Conservation (phyloP, 2,329 filamentous ascomycete genomes). For the Monilinia aucupariae region DNA sequence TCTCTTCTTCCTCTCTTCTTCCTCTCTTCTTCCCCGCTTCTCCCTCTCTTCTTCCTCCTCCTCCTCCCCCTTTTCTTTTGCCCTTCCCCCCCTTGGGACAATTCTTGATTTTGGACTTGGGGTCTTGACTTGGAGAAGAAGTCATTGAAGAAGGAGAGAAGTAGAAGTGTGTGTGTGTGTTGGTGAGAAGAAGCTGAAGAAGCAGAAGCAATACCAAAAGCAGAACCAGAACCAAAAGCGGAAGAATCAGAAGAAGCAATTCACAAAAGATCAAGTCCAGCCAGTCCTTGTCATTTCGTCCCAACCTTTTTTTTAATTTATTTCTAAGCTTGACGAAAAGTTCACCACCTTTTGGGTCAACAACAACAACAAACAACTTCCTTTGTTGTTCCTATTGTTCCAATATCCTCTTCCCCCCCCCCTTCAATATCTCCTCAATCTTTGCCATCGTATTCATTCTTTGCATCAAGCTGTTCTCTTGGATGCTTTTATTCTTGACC, state of each 20-base stretch:
- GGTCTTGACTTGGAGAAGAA: neutral
- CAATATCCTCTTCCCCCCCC: neutral
- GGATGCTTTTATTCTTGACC: neutral
- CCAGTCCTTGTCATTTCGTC: slow-evolving; percentile 8
- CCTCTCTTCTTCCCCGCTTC: too few species aligned
- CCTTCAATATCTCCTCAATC: neutral
- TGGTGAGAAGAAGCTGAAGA: neutral
- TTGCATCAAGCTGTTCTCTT: slow-evolving; percentile 1
- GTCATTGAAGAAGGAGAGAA: neutral
- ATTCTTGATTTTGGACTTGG: neutral
- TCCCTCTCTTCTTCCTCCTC: too few species aligned
- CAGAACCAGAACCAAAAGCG: neutral
- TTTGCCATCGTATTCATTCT: slow-evolving; percentile 6
- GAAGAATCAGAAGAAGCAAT: neutral
- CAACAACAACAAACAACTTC: too few species aligned
- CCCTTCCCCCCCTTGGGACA: neutral
- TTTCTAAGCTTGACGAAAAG: neutral
- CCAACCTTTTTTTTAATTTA: neutral
- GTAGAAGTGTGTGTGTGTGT: too few species aligned
- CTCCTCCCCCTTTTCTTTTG: slow-evolving; percentile 10
- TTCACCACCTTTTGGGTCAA: slow-evolving; percentile 13
- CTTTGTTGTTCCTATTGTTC: slow-evolving; percentile 19
- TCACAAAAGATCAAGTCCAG: neutral
- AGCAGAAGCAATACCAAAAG: neutral
- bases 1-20: too few species aligned